Evolutionary conservation across 139 green algal genomes (phyloP).

Genomic region (Axilococcus clingmanii): DNA sequence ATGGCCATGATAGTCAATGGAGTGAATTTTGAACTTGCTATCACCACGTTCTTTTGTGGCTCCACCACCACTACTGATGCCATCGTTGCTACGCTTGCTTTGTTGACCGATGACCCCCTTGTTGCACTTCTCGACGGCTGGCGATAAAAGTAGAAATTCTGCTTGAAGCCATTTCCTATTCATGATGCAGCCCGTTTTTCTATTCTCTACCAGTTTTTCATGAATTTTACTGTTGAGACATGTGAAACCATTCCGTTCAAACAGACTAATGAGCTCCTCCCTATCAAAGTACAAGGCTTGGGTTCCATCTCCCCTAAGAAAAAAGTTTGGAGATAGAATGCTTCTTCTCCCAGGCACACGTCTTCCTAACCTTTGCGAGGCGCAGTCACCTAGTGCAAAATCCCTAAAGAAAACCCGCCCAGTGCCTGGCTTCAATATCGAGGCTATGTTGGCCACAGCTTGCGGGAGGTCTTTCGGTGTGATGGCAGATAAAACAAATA

Average conservation of each 20-base stretch:
- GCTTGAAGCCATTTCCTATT: conserved; percentile 69
- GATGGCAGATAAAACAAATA: conserved; percentile 94
- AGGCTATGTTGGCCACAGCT: conserved; percentile 9
- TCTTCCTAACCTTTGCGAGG: conserved; percentile 36
- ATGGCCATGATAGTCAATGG: not conserved
- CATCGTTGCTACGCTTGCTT: too few species aligned
- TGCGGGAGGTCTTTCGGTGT: conserved; percentile 50
- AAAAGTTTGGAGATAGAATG: conserved; percentile 51
- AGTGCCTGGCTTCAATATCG: conserved; percentile 18
- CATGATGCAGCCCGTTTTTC: conserved; percentile 44
- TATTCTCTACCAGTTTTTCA: conserved; percentile 52
- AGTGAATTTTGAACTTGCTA: too few species aligned
- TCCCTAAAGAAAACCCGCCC: conserved; percentile 66
- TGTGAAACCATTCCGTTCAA: conserved; percentile 40
- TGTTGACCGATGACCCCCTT: too few species aligned
- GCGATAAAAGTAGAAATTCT: conserved; percentile 49
- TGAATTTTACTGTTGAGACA: conserved; percentile 33
- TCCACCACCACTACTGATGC: too few species aligned
- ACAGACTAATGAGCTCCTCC: conserved; percentile 32
- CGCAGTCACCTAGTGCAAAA: conserved; percentile 61
- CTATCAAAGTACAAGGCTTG: conserved; percentile 68
- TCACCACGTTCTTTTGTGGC: too few species aligned
- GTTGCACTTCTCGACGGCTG: too few species aligned
- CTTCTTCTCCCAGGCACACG: conserved; percentile 2
- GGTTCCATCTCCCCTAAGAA: conserved; percentile 71